phyloP scores from a whole-genome alignment of 345 rosid species.

The Trapa bicornis region DNA sequence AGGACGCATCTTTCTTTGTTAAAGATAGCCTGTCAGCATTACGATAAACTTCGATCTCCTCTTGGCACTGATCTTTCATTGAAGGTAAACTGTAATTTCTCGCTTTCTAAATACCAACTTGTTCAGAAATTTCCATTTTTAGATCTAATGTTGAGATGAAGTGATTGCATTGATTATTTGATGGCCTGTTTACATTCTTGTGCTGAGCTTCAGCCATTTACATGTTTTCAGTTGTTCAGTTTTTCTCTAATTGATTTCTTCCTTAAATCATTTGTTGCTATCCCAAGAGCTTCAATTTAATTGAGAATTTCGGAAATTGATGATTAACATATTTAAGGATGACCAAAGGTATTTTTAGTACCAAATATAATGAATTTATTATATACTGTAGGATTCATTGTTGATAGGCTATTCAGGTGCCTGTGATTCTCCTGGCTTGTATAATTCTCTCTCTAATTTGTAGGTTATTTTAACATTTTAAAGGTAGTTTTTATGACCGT shows the following conservation, averaged over 20 bases:
- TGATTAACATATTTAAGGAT: background rate
- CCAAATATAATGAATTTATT: background rate
- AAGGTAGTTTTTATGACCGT: too few relatives aligned
- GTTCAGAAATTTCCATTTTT: background rate
- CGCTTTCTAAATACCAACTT: background rate
- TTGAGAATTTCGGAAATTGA: background rate
- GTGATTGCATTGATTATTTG: background rate
- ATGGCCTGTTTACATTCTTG: background rate
- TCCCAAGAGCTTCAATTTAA: background rate
- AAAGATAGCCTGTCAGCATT: conserved; percentile 80
- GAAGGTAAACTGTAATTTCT: conserved; percentile 34
- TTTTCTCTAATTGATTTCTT: background rate
- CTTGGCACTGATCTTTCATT: conserved; percentile 51
- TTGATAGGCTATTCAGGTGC: background rate
- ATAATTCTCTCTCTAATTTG: too few relatives aligned
- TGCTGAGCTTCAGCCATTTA: background rate
- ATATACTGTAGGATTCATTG: background rate
- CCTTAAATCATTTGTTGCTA: background rate
- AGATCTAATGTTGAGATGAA: background rate
- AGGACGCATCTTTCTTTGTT: conserved; percentile 80
- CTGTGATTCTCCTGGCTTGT: too few relatives aligned
- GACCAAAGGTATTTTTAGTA: background rate
- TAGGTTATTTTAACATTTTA: too few relatives aligned
- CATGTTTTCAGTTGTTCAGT: background rate
- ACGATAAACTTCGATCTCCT: conserved; percentile 94